Conservation (phyloP, 768 basidiomycete species). For the Mycena belliarum region DNA sequence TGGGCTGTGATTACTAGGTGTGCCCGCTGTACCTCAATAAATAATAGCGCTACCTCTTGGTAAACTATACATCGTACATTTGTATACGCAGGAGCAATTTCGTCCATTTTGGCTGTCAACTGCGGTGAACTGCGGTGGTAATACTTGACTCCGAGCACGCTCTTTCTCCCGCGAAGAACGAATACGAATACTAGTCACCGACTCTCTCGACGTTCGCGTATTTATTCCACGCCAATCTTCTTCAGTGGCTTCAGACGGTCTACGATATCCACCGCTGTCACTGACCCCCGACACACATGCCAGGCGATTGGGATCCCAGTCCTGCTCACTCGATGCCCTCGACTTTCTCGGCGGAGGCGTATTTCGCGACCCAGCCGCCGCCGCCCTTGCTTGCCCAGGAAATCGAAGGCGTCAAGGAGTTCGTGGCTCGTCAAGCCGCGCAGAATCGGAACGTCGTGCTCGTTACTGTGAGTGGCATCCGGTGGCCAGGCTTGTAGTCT, state of each 20-base stretch:
- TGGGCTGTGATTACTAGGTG: too few species aligned
- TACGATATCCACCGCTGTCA: too few species aligned
- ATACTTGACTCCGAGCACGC: too few species aligned
- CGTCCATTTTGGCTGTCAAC: too few species aligned
- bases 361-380: slow-evolving; percentile 85
- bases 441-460: slow-evolving; percentile 80
- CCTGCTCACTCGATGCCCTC: slow-evolving; percentile 16
- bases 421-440: slow-evolving; percentile 66
- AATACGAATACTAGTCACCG: too few species aligned
- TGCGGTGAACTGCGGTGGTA: too few species aligned
- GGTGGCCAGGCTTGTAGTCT: slow-evolving; percentile 10
- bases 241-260: slow-evolving; percentile 4
- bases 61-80: too few species aligned
- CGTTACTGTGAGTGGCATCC: slow-evolving; percentile 73
- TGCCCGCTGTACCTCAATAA: too few species aligned
- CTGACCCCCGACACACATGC: too few species aligned
- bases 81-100: too few species aligned
- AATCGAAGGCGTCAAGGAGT: slow-evolving; percentile 62
- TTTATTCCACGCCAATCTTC: slow-evolving; percentile 1
- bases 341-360: slow-evolving; percentile 80
- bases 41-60: too few species aligned
- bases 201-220: neutral
- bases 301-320: neutral
- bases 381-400: slow-evolving; percentile 74
- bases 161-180: too few species aligned